These are phyloP conservation scores for Mycena albidolilacea DNA, from an alignment of 768 basidiomycete genomes.

Conservation along the genomic window DNA sequence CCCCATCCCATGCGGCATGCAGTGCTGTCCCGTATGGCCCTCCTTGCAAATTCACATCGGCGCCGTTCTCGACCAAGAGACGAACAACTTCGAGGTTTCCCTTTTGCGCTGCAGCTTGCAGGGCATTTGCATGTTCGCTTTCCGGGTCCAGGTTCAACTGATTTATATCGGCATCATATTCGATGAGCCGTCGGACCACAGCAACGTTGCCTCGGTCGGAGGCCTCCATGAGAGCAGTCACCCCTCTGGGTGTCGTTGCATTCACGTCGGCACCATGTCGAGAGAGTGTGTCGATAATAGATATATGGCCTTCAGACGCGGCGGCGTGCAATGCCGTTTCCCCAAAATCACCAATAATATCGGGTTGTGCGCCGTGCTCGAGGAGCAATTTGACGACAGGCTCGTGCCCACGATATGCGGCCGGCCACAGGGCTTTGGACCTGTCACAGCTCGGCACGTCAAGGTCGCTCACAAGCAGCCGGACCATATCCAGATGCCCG, in stretches of 20 bases:
- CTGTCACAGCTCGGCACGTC: no score
- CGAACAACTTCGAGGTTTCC: not conserved
- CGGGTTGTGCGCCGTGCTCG: not conserved
- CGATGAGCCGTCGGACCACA: not conserved
- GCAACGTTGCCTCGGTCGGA: not conserved
- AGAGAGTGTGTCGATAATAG: not conserved
- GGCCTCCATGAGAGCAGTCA: not conserved
- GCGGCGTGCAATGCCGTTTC: not conserved
- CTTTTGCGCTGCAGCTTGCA: not conserved
- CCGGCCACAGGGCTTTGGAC: no score
- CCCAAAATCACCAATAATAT: not conserved
- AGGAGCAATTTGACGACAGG: not conserved
- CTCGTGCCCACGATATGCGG: no score
- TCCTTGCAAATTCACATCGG: not conserved
- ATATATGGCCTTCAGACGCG: not conserved
- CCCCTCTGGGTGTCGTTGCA: not conserved
- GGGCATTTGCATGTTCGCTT: not conserved
- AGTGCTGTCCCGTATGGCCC: not conserved
- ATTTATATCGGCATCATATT: not conserved
- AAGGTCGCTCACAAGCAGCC: not conserved
- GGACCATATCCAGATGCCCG: not conserved
- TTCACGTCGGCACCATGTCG: not conserved
- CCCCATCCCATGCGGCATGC: not conserved
- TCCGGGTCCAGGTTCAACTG: not conserved
- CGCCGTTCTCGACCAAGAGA: not conserved